Conservation (phyloP, 768 basidiomycete species). For the Lactifluus volemus region DNA sequence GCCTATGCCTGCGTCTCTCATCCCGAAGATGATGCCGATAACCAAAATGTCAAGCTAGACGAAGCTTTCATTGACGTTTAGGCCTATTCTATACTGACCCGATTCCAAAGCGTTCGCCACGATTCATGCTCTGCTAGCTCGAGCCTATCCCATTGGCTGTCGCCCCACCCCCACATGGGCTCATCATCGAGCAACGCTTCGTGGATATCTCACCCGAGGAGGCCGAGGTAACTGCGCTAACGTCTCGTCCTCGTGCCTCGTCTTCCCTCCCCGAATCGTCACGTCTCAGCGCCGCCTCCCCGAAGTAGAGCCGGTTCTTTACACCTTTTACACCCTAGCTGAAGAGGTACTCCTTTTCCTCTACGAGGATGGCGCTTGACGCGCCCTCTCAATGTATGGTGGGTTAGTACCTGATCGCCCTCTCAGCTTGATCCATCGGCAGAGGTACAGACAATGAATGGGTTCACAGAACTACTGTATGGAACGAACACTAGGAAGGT, state of each 20-base stretch:
- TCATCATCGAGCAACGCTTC: constrained; percentile 60
- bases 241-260: constrained; percentile 19
- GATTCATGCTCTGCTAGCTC: constrained; percentile 63
- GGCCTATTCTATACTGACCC: constrained; percentile 69
- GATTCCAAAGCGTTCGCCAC: constrained; percentile 59
- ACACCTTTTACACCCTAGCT: too few relatives aligned
- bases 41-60: constrained; percentile 51
- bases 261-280: constrained; percentile 26
- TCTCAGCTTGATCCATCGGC: too few relatives aligned
- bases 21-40: constrained; percentile 34
- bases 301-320: constrained; percentile 3
- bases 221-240: background rate
- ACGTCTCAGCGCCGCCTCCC: constrained; percentile 34
- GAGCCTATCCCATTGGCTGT: constrained; percentile 29
- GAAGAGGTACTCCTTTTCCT: too few relatives aligned
- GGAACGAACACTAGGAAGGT: too few relatives aligned
- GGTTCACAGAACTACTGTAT: too few relatives aligned
- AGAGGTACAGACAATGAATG: too few relatives aligned
- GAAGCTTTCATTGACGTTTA: constrained; percentile 82
- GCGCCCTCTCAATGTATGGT: too few relatives aligned
- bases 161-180: constrained; percentile 45
- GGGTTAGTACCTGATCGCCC: too few relatives aligned
- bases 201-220: constrained; percentile 25
- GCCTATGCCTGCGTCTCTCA: background rate
- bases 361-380: too few relatives aligned